Evolutionary conservation across 495 filamentous ascomycete genomes (phyloP), one percentile per base, ranked within the genome.

Genomic region (Endocarpon pusillum): DNA sequence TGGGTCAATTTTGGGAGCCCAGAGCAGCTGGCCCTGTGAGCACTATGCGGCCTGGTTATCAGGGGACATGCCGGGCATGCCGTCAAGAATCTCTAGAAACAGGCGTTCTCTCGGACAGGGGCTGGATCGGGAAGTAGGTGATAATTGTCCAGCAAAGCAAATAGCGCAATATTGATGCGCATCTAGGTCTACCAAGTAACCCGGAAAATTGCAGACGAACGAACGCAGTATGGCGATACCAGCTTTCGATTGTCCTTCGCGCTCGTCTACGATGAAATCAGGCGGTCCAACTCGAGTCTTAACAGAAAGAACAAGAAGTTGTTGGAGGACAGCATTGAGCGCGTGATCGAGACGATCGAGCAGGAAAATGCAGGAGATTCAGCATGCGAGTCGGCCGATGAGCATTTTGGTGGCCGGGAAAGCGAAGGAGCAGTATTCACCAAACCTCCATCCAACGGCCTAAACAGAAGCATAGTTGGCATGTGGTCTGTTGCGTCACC

Each of bases 301-400:
- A 81, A 79, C 29, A 62, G 85, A 10, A 75, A 75, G 42, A 81
- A 78, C 4, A 92, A 89, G 54, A 71, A 69, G 35, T 58, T 75
- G 10, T 55, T 97, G 10, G 80, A 93, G 49, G 76, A 84, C 43
- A 79, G 81, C 30, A 80, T 96, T 41, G 84, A 93, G 46, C 64
- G 83, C 15, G 81, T 91, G 1, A 60, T 97, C 19, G 71, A 71
- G 16, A 71, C 87, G 10, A 48, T 92, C 8, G 71, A 69, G 32
- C 66, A 73, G 39, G 81, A 91, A 45, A 40, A 51, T 20, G 46
- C 46, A 3, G 59, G 53, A 15, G 66, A 62, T 8, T 59, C 67
- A 21, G 70, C 69, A 17, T 47, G 59, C n/a, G 67, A 61, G 10
- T 62, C 61, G 1, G 45, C 77, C 22, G 74, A 81, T 41, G 78